A percentile compares a stretch with the other conserved stretches of the same genome.
Conservation (phyloP, 768 basidiomycete species). For the Naematelia aurantialba region DNA sequence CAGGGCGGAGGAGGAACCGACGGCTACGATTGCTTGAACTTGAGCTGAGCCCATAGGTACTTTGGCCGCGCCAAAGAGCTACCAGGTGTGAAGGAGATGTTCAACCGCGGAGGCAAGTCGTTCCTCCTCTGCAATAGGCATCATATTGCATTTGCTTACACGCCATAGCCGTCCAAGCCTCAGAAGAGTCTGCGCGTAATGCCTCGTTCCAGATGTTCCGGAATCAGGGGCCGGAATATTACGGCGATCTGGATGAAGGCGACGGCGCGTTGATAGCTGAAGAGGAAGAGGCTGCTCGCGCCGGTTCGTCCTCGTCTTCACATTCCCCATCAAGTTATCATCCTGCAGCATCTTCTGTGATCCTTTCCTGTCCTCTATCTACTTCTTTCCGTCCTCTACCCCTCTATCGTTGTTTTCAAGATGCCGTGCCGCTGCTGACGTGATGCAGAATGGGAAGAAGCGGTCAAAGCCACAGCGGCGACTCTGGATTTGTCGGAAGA, state of each 20-base stretch:
- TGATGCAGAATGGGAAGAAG: constrained; percentile 38
- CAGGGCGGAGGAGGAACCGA: background rate
- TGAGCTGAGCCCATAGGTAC: constrained; percentile 75
- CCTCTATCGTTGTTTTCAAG: constrained; percentile 56
- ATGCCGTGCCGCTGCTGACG: constrained; percentile 52
- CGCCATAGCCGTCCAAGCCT: constrained; percentile 61
- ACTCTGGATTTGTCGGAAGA: constrained; percentile 17
- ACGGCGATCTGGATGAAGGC: constrained; percentile 82
- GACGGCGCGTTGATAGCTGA: constrained; percentile 65
- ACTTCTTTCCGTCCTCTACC: constrained; percentile 30
- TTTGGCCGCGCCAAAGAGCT: constrained; percentile 95
- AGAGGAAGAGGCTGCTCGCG: constrained; percentile 70
- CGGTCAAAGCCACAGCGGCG: constrained; percentile 18
- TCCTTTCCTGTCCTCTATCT: background rate
- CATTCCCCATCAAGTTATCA: constrained; percentile 3
- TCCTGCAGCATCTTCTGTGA: too few species aligned
- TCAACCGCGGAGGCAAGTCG: constrained; percentile 68
- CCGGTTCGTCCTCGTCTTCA: constrained; percentile 35
- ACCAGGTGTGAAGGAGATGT: constrained; percentile 93
- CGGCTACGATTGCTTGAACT: background rate
- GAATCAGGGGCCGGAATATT: constrained; percentile 82
- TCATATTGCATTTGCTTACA: too few species aligned
- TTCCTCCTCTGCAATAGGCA: too few species aligned
- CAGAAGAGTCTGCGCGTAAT: constrained; percentile 76
- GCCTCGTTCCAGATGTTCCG: constrained; percentile 81